Percentiles rank a stretch among this genome's conserved stretches.
Evolutionary conservation across 2,329 filamentous ascomycete genomes (phyloP).

Genomic region (Aureobasidium subglaciale): DNA sequence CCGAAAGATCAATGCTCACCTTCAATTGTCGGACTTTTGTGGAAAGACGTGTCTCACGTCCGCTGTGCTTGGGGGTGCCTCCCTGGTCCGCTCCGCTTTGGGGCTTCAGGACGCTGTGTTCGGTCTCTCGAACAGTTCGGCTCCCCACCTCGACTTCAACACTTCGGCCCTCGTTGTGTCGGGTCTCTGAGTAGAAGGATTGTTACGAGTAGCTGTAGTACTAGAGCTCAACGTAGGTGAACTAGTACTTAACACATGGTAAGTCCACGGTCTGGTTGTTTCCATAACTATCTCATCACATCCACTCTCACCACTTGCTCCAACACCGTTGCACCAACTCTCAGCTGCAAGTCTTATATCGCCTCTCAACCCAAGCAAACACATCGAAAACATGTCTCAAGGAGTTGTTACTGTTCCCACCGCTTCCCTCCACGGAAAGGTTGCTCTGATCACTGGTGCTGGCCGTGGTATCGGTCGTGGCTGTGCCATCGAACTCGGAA

Average conservation of each 20-base stretch:
- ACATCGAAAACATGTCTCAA: slow-evolving; percentile 14
- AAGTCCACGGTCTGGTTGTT: background rate
- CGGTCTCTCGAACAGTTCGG: slow-evolving; percentile 13
- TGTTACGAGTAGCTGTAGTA: slow-evolving; percentile 1
- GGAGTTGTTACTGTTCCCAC: slow-evolving; percentile 35
- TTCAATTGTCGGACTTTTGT: slow-evolving; percentile 7
- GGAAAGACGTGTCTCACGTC: slow-evolving; percentile 4
- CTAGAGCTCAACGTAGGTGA: background rate
- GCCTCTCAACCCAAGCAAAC: background rate
- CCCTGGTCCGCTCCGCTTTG: slow-evolving; percentile 11
- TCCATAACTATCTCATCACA: background rate
- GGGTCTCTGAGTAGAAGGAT: background rate
- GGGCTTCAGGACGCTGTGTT: slow-evolving; percentile 3
- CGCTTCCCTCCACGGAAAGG: slow-evolving; percentile 45
- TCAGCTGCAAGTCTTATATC: background rate
- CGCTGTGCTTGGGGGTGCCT: background rate
- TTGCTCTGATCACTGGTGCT: slow-evolving; percentile 57
- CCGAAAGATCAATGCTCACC: slow-evolving; percentile 13
- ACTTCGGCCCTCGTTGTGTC: slow-evolving; percentile 11
- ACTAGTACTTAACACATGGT: slow-evolving; percentile 2
- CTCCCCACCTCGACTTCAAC: slow-evolving; percentile 12
- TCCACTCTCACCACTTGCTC: slow-evolving; percentile 2
- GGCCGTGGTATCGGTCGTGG: slow-evolving; percentile 61
- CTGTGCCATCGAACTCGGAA: slow-evolving; percentile 60
- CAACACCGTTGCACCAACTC: background rate